Conservation (phyloP, 768 basidiomycete species). For the Strobilomyces dryophilus region DNA sequence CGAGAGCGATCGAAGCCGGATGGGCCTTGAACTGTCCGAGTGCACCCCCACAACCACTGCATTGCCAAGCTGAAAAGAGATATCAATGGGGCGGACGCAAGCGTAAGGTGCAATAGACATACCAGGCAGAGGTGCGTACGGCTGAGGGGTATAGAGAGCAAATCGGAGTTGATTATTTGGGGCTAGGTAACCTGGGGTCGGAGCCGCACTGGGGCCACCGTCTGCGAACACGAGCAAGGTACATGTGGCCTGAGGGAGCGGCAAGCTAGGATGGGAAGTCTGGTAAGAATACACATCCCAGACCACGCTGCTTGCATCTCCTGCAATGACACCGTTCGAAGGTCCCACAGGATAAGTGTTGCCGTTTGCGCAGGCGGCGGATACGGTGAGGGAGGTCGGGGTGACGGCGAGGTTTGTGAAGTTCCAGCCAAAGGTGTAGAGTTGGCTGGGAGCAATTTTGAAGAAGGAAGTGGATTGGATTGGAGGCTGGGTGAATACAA, state of each 20-base stretch:
- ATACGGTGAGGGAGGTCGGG: constrained; percentile 55
- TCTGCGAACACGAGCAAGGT: constrained; percentile 55
- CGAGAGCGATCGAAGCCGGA: constrained; percentile 30
- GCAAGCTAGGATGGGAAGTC: constrained; percentile 41
- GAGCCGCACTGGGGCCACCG: constrained; percentile 46
- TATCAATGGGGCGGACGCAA: not conserved
- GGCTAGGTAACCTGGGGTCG: constrained; percentile 49
- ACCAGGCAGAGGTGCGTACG: constrained; percentile 51
- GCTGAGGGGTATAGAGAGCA: constrained; percentile 57
- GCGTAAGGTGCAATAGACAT: not conserved
- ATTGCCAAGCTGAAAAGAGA: constrained; percentile 25
- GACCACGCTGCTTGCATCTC: constrained; percentile 44
- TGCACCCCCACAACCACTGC: constrained; percentile 28
- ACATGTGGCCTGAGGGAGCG: constrained; percentile 58
- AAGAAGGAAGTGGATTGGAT: constrained; percentile 58
- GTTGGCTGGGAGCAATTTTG: constrained; percentile 55
- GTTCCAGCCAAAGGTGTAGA: constrained; percentile 74
- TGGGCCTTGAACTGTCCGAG: constrained; percentile 29
- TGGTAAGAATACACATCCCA: constrained; percentile 66
- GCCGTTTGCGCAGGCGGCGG: constrained; percentile 63
- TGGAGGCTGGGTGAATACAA: constrained; percentile 56
- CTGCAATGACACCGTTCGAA: constrained; percentile 48
- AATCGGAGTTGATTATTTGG: constrained; percentile 54
- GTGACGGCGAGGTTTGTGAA: constrained; percentile 51
- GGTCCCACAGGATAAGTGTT: constrained; percentile 67